Base-by-base conservation (phyloP, 345 rosid genomes). In the Punica granatum region DNA sequence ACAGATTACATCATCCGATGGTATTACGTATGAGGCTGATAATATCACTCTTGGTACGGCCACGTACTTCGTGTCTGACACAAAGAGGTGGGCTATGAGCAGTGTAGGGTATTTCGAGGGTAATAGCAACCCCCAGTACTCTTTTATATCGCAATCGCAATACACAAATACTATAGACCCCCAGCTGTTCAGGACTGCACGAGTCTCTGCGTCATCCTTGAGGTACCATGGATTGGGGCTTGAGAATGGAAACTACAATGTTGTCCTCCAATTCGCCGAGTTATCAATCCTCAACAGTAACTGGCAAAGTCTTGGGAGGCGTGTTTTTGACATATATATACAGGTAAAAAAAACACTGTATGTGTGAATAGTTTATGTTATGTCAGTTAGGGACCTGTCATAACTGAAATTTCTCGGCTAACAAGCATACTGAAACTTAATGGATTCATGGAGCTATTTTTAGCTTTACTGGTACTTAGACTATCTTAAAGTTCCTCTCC, bases 211-310 rank as follows among this genome's bases (percentile, higher is more conserved):
- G 60, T 84, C 90, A 12, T 88, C 97, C n/a, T 67, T 91, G 59
- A 82, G 95, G 75, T 88, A 88, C 79, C 88, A 85, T 35, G 97
- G 95, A 16, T 71, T 91, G 75, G 95, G 97, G 56, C 92, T 91
- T 31, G 67, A 91, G 79, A 88, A 90, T 80, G 97, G 95, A 26
- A 82, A 84, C 76, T 91, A 91, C 70, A 81, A 69, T 21, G 78
- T 86, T 36, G 67, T 33, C 39, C 84, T 86, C 44, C 80, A 76
- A 67, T 86, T 86, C 78, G 76, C 77, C 19, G 90, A 86, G 70
- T 66, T 23, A 25, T 60, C 41, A 15, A 72, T 78, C 33, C 32
- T 4, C 32, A 49, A 60, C 63, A 60, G 56, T 15, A 64, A 34
- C 1, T 85, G 87, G 87, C 39, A 36, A 70, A 81, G 84, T 64